Evolutionary conservation across 2,329 filamentous ascomycete genomes (phyloP), one percentile per base, ranked within the genome.

Genomic region (Rhexocercosporidium sp.): DNA sequence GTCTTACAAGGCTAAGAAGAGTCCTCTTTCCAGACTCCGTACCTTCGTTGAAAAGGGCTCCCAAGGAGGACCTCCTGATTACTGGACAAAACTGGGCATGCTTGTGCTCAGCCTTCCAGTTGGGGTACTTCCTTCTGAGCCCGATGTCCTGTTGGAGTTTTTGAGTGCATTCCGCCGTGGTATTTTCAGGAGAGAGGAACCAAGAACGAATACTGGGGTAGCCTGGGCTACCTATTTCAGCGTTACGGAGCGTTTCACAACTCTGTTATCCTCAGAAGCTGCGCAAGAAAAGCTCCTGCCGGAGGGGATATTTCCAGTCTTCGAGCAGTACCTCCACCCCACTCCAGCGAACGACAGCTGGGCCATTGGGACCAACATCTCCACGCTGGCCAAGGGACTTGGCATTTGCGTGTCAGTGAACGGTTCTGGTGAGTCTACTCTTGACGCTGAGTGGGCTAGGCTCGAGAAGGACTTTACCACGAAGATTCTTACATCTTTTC

Each of bases 11-110:
- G 81, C 81, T n/a, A 86, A 88, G 70, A 87, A 85, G 65, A 79
- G 85, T 1, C 82, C 86, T 0, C 71, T 86, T 1, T 81, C 81
- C 3, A 81, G 90, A 25, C 79, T 99, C 3, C 85, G 87, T 59
- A 82, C 88, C 9, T 96, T 96, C 72, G 82, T 98, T 7, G 89
- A 92, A 69, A 92, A 90, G 73, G 95, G 96, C 2, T 97, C 95
- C 0, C 92, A 97, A 75, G 87, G 89, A n/a, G 91, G 91, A 3
- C 82, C 88, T 0, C 80, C 84, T 3, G 85, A 84, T 11, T 97
- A 90, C 75, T 99, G 96, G 96, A 79, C 83, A 29, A 86, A 86
- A 18, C 77, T 97, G 37, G 82, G 85, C 46, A 81, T 83, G 34
- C 79, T 98, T 29, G 22, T 0, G 76, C 97, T 59, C 77, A 79